Evolutionary conservation across 768 basidiomycete genomes (phyloP).

Genomic region (Boletus vermiculosoides): DNA sequence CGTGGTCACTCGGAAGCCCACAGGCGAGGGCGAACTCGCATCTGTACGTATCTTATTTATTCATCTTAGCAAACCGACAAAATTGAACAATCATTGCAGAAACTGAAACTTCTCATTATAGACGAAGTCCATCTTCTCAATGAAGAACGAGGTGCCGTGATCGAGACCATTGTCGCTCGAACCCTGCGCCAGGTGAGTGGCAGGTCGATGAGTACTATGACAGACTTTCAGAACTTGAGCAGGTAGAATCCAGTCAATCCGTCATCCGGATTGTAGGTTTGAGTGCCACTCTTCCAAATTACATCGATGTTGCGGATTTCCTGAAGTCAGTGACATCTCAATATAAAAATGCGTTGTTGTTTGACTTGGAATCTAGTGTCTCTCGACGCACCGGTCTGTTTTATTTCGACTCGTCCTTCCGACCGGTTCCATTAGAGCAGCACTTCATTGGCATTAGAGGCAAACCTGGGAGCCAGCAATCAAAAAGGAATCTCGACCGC

Average conservation of each 20-base stretch:
- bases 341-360: background rate
- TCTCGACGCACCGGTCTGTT: conserved; percentile 85
- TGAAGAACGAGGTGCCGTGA: conserved; percentile 96
- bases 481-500: conserved; percentile 82
- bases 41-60: conserved; percentile 52
- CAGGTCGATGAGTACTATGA: background rate
- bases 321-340: conserved; percentile 55
- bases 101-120: conserved; percentile 90
- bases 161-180: conserved; percentile 96
- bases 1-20: conserved; percentile 95
- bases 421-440: conserved; percentile 95
- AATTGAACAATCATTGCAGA: conserved; percentile 43
- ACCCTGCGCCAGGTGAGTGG: conserved; percentile 79
- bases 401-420: conserved; percentile 96
- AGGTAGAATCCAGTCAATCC: conserved; percentile 97
- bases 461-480: conserved; percentile 69
- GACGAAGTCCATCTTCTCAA: conserved; percentile 97
- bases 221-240: background rate
- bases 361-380: conserved; percentile 53
- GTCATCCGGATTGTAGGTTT: conserved; percentile 95
- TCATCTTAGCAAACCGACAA: background rate
- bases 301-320: conserved; percentile 94
- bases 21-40: conserved; percentile 94
- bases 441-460: conserved; percentile 95
- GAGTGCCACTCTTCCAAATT: conserved; percentile 96